phyloP scores from a whole-genome alignment of 1,139 yeast species.

The Zhuliangozyma blackwelliae region DNA sequence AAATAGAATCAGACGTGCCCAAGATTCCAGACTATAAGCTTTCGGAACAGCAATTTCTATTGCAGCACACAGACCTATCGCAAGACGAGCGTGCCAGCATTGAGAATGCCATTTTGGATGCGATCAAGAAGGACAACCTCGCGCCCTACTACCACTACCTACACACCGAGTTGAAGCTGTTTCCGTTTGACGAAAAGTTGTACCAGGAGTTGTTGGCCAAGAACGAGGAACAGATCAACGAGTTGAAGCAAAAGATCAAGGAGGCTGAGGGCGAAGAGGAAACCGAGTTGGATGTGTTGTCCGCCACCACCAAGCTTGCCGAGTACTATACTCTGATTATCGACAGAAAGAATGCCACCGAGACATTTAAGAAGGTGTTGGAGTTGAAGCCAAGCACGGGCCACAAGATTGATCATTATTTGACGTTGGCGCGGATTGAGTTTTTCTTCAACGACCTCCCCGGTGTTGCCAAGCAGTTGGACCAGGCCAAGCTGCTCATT shows the following conservation, averaged over 20 bases:
- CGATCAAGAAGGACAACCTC: slow-evolving; percentile 58
- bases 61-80: slow-evolving; percentile 33
- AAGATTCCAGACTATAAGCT: slow-evolving; percentile 76
- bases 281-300: slow-evolving; percentile 78
- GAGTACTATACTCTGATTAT: slow-evolving; percentile 85
- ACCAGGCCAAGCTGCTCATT: slow-evolving; percentile 66
- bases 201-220: slow-evolving; percentile 47
- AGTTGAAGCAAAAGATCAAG: slow-evolving; percentile 58
- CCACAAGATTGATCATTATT: slow-evolving; percentile 77
- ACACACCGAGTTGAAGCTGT: slow-evolving; percentile 43
- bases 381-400: slow-evolving; percentile 86
- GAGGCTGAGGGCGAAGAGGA: slow-evolving; percentile 86
- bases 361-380: slow-evolving; percentile 68
- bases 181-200: slow-evolving; percentile 55
- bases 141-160: slow-evolving; percentile 84
- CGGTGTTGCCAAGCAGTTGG: slow-evolving; percentile 69
- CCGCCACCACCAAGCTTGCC: slow-evolving; percentile 75
- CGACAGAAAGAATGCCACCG: slow-evolving; percentile 70
- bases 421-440: slow-evolving; percentile 81
- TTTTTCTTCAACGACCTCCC: slow-evolving; percentile 79
- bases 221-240: slow-evolving; percentile 54
- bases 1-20: slow-evolving; percentile 45
- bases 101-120: slow-evolving; percentile 42
- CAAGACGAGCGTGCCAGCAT: slow-evolving; percentile 33
- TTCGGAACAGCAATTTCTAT: slow-evolving; percentile 71